Base-by-base conservation (phyloP, 306 rosid species). In the Cucumis cinereus region DNA sequence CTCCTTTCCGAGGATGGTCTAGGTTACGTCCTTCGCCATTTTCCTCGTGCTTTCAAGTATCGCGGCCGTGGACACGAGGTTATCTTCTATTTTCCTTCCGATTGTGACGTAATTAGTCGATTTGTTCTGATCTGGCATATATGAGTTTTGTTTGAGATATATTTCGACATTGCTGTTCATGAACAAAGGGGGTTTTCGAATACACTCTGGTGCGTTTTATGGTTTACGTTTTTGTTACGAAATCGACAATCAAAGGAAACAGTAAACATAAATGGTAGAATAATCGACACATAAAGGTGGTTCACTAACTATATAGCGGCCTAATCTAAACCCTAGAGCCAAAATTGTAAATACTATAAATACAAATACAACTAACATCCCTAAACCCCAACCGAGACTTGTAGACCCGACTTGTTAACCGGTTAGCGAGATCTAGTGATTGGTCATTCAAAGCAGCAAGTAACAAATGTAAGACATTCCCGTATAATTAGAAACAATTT, bases 41-140 rank as follows among this genome's bases (percentile, higher is more conserved):
- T 94, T 53, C 97, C 99, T 76, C 85, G 87, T 72, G 73, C 86
- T 14, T 89, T 94, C 90, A 94, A 86, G 81, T 92, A 84, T 83
- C 92, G 88, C 20, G 97, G 97, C 60, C 96, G 88, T 10, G 95
- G 97, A 22, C 87, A 90, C 50, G 99, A 94, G 97, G 98, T 91
- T 60, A 10, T 54, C 30, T 73, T 50, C 71, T 30, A 8, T 13
- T 24, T 11, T 41, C 36, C 55, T 68, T 43, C 55, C 35, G 1
- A 68, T 10, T 22, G 1, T 20, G 0, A 3, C 13, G 10, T 67
- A n/a, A 20, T 5, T 4, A 43, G 36, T 22, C 1, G 20, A 41
- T 68, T 41, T 20, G 19, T 68, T 66, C 14, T 4, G 4, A 63
- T 63, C 24, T 35, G 13, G 16, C 6, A 23, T 5, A 40, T 67